A percentile compares a stretch with the other conserved stretches of the same genome.
phyloP scores from a whole-genome alignment of 805 yeast species.

The Hanseniaspora opuntiae region DNA sequence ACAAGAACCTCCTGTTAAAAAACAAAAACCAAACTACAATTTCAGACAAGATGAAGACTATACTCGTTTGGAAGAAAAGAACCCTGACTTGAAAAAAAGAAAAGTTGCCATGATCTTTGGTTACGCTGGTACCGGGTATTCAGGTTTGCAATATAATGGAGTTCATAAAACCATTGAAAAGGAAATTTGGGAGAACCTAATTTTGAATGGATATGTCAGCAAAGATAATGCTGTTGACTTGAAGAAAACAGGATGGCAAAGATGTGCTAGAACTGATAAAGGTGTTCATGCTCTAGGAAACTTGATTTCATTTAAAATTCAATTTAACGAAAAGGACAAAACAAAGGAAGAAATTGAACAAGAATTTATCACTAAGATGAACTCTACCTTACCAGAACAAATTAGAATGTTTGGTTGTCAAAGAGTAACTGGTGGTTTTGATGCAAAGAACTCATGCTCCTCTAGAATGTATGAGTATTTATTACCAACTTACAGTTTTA shows the following conservation, averaged over 20 bases:
- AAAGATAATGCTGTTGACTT: conserved; percentile 77
- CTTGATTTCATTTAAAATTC: conserved; percentile 69
- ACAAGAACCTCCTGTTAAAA: conserved; percentile 12
- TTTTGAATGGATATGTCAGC: conserved; percentile 78
- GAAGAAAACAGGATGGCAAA: conserved; percentile 74
- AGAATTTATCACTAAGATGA: conserved; percentile 60
- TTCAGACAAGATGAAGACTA: conserved; percentile 17
- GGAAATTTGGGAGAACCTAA: conserved; percentile 68
- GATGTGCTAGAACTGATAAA: conserved; percentile 82
- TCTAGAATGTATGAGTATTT: conserved; percentile 92
- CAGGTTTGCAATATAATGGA: conserved; percentile 90
- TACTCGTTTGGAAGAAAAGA: conserved; percentile 43
- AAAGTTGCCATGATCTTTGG: conserved; percentile 87
- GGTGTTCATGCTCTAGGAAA: conserved; percentile 98
- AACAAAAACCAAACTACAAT: conserved; percentile 10
- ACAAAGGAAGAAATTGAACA: conserved; percentile 27
- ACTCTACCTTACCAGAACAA: conserved; percentile 63
- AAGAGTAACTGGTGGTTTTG: conserved; percentile 80
- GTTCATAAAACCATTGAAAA: conserved; percentile 83
- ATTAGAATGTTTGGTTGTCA: conserved; percentile 88
- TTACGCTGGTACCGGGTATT: conserved; percentile 92
- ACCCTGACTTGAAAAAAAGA: conserved; percentile 58
- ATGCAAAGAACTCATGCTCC: conserved; percentile 87
- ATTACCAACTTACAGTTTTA: conserved; percentile 77
- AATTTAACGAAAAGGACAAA: conserved; percentile 42